These are phyloP conservation scores for Taphrina confusa DNA, from an alignment of 1,139 yeast genomes.

Conservation along the genomic window DNA sequence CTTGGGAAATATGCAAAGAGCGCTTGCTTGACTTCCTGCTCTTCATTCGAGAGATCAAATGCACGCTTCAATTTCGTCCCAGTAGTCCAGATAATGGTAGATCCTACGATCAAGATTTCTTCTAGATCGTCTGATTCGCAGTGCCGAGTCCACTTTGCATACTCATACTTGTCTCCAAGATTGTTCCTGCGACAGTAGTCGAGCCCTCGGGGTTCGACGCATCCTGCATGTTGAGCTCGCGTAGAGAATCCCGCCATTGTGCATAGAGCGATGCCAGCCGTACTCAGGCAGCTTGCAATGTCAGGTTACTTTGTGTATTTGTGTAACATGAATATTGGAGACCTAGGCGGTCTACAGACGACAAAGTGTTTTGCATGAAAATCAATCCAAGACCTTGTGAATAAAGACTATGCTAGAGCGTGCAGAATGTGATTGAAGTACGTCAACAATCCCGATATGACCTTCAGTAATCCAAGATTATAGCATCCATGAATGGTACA, in stretches of 20 bases:
- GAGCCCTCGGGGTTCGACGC: conserved; percentile 21
- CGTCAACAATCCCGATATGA: too few species aligned
- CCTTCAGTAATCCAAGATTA: too few species aligned
- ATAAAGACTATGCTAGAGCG: too few species aligned
- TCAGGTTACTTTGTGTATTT: background rate
- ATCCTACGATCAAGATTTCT: conserved; percentile 23
- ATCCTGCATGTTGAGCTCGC: background rate
- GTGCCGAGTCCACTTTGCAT: background rate
- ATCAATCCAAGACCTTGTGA: too few species aligned
- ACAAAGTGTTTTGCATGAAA: too few species aligned
- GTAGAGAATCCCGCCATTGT: conserved; percentile 6
- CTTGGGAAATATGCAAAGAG: conserved; percentile 29
- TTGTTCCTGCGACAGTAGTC: conserved; percentile 22
- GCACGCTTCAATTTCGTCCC: conserved; percentile 21
- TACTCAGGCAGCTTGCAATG: background rate
- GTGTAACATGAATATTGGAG: background rate
- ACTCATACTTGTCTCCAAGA: background rate
- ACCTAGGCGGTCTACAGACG: too few species aligned
- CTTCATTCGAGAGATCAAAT: conserved; percentile 26
- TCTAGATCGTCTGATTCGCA: conserved; percentile 1
- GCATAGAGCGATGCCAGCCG: too few species aligned
- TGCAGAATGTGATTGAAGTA: too few species aligned
- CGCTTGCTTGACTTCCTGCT: conserved; percentile 31
- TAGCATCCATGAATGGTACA: too few species aligned
- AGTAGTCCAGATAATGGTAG: conserved; percentile 32